Conservation (phyloP, 2,329 filamentous ascomycete species). For the Sporothrix luriei region DNA sequence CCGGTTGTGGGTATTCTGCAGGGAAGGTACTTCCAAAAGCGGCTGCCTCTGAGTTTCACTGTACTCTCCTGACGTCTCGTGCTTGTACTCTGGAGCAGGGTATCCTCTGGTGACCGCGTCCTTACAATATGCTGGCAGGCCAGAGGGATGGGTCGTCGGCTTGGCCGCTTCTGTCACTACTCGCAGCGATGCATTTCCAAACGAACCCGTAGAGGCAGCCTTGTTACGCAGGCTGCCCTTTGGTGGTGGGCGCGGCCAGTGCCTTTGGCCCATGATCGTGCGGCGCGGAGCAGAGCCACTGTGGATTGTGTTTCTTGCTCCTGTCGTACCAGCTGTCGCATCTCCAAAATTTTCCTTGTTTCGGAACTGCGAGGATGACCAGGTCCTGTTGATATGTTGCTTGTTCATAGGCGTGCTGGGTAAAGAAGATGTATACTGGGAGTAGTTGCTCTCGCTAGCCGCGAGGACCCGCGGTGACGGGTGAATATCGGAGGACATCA, state of each 20-base stretch:
- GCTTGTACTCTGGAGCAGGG: background rate
- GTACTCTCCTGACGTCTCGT: background rate
- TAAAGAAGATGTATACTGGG: conserved; percentile 13
- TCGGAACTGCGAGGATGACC: conserved; percentile 23
- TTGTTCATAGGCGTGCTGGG: conserved; percentile 18
- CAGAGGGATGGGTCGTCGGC: background rate
- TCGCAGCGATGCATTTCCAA: background rate
- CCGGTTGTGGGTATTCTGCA: background rate
- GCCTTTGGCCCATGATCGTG: conserved; percentile 24
- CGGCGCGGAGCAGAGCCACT: conserved; percentile 11
- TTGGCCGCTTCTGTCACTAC: background rate
- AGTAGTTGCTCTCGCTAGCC: conserved; percentile 31
- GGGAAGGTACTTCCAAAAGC: background rate
- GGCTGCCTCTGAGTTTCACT: background rate
- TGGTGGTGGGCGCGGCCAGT: conserved; percentile 21
- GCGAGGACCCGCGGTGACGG: background rate
- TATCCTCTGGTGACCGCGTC: background rate
- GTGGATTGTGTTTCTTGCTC: conserved; percentile 24
- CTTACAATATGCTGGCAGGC: background rate
- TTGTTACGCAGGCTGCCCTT: background rate
- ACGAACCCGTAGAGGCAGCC: background rate
- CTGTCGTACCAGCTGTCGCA: background rate
- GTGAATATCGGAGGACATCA: background rate
- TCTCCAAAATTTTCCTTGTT: conserved; percentile 33
- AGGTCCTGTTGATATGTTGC: conserved; percentile 30